Percentiles rank a stretch among this genome's conserved stretches.
Conservation (phyloP, 192 early-diverging fungal species). For the Backusella psychrophila region DNA sequence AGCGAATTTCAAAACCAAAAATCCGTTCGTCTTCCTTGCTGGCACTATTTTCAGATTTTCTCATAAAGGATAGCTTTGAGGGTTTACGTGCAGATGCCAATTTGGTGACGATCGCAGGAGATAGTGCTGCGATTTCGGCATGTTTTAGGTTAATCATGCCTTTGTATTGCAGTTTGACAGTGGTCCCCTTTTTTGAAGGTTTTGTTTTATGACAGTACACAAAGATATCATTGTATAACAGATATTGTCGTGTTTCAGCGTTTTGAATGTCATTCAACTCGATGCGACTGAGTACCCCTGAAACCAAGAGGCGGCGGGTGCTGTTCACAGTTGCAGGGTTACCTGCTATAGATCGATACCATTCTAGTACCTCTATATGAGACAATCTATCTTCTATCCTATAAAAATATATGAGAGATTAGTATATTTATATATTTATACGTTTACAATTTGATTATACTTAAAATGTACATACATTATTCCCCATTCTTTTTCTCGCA, state of each 20-base stretch:
- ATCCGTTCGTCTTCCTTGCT: neutral
- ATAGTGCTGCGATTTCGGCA: neutral
- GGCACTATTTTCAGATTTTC: neutral
- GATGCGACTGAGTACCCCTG: neutral
- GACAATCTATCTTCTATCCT: constrained; percentile 7
- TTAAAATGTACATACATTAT: neutral
- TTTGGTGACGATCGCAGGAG: neutral
- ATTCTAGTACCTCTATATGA: neutral
- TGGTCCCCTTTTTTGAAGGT: neutral
- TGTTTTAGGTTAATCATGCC: neutral
- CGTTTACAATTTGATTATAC: neutral
- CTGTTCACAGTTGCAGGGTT: neutral
- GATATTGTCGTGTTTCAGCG: neutral
- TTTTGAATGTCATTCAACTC: neutral
- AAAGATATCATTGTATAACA: constrained; percentile 13
- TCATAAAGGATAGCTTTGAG: neutral
- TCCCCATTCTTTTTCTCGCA: constrained; percentile 12
- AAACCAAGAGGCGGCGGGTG: neutral
- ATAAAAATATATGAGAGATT: neutral
- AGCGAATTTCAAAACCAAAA: neutral
- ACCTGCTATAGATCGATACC: neutral
- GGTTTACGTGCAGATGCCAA: neutral
- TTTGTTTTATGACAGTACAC: neutral
- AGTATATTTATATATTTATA: neutral
- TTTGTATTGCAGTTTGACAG: neutral